phyloP scores from a whole-genome alignment of 2,329 filamentous ascomycete species.

The Scedosporium minutisporum region DNA sequence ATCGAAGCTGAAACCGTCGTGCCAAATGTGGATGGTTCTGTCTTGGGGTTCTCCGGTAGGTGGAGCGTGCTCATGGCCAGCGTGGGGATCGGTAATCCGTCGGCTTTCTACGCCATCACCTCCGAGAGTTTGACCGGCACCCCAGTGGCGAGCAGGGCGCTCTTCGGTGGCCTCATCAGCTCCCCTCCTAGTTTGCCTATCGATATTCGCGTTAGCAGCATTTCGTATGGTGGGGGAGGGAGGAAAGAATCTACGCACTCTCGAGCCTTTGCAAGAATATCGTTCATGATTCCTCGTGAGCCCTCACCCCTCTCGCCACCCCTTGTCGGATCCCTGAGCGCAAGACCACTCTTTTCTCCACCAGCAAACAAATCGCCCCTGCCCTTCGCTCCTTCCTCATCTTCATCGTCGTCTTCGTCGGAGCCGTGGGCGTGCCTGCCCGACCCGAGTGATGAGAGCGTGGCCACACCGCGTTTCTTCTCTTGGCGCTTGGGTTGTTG shows the following conservation, averaged over 20 bases:
- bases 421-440: constrained; percentile 26
- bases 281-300: constrained; percentile 47
- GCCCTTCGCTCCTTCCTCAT: constrained; percentile 47
- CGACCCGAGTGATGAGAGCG: constrained; percentile 43
- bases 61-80: constrained; percentile 17
- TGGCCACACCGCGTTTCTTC: constrained; percentile 53
- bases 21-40: constrained; percentile 70
- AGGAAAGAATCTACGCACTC: constrained; percentile 32
- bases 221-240: background rate
- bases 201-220: background rate
- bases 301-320: constrained; percentile 32
- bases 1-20: constrained; percentile 76
- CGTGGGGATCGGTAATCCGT: constrained; percentile 52
- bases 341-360: constrained; percentile 71
- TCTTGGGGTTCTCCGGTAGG: constrained; percentile 42
- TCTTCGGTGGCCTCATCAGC: background rate
- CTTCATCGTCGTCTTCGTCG: constrained; percentile 44
- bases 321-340: constrained; percentile 52
- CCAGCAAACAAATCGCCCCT: constrained; percentile 68
- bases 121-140: constrained; percentile 66
- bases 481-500: constrained; percentile 10
- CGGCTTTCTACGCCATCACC: constrained; percentile 67
- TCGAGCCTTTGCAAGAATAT: constrained; percentile 55
- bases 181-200: background rate
- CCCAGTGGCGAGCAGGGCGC: constrained; percentile 34